phyloP scores from a whole-genome alignment of 306 rosid species.

The Quillaja saponaria region DNA sequence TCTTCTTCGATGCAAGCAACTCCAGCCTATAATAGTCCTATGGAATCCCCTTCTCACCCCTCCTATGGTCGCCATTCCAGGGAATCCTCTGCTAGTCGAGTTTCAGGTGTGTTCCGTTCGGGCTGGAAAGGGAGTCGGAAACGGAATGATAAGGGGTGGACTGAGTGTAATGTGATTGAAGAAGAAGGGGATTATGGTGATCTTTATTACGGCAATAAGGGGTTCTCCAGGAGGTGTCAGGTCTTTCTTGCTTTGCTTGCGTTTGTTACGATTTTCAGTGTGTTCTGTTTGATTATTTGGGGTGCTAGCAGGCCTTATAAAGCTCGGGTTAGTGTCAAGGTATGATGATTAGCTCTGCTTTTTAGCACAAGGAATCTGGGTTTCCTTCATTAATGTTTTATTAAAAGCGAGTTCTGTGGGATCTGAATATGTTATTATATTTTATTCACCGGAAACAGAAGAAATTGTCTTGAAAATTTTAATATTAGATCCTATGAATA shows the following conservation, averaged over 20 bases:
- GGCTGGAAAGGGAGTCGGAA: conserved; percentile 37
- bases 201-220: conserved; percentile 23
- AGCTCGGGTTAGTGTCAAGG: conserved; percentile 60
- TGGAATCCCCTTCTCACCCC: conserved; percentile 69
- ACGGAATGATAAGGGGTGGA: conserved; percentile 58
- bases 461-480: neutral
- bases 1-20: conserved; percentile 55
- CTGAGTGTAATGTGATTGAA: conserved; percentile 61
- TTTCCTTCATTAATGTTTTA: conserved; percentile 8
- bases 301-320: conserved; percentile 66
- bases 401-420: neutral
- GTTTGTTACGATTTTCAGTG: conserved; percentile 46
- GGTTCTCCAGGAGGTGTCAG: conserved; percentile 55
- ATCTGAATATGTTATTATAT: neutral
- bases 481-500: conserved; percentile 6
- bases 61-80: conserved; percentile 68
- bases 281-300: conserved; percentile 74
- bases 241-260: conserved; percentile 51
- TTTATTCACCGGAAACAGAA: neutral
- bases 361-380: conserved; percentile 1
- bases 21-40: conserved; percentile 58
- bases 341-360: conserved; percentile 8
- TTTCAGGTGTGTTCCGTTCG: conserved; percentile 60
- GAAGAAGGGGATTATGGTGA: conserved; percentile 67
- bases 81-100: conserved; percentile 63